phyloP scores from a whole-genome alignment of 164 flowering plant species.

The Chloranthus sessilifolius region DNA sequence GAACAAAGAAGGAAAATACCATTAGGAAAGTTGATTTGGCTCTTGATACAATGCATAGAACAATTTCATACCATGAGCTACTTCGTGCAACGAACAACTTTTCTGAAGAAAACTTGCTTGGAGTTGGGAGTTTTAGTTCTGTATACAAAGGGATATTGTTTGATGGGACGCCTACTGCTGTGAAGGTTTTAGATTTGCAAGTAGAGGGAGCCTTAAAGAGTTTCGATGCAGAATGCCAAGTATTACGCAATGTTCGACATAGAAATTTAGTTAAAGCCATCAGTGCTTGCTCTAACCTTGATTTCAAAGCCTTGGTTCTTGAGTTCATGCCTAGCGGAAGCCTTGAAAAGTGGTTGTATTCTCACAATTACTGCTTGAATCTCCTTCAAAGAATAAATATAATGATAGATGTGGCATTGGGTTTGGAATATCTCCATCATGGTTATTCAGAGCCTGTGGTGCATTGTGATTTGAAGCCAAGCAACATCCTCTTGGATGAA shows the following conservation, averaged over 20 bases:
- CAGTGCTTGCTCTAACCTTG: slow-evolving; percentile 6
- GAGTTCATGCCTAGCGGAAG: slow-evolving; percentile 12
- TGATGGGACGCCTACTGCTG: not conserved
- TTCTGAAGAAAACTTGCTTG: slow-evolving; percentile 3
- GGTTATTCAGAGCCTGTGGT: too few relatives aligned
- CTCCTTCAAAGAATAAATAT: too few relatives aligned
- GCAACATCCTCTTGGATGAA: too few relatives aligned
- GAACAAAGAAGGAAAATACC: not conserved
- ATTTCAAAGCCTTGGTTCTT: slow-evolving; percentile 10
- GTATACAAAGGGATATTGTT: slow-evolving; percentile 9
- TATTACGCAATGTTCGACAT: slow-evolving; percentile 4
- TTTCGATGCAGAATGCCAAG: slow-evolving; percentile 9
- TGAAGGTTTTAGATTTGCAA: slow-evolving; percentile 9
- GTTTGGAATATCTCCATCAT: too few relatives aligned
- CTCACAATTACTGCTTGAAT: too few relatives aligned
- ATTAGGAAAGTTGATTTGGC: not conserved
- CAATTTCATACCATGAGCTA: slow-evolving; percentile 6
- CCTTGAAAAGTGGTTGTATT: slow-evolving; percentile 8
- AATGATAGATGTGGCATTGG: too few relatives aligned
- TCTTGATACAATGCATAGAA: not conserved
- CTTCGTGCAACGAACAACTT: slow-evolving; percentile 10
- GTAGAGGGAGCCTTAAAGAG: slow-evolving; percentile 4
- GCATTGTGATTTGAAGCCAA: too few relatives aligned
- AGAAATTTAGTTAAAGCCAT: slow-evolving; percentile 7
- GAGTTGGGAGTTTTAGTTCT: slow-evolving; percentile 12